Evolutionary conservation across 371 early-diverging fungal species (phyloP), one percentile per base, ranked within the genome.

Genomic region (Dentiscutata heterogama): DNA sequence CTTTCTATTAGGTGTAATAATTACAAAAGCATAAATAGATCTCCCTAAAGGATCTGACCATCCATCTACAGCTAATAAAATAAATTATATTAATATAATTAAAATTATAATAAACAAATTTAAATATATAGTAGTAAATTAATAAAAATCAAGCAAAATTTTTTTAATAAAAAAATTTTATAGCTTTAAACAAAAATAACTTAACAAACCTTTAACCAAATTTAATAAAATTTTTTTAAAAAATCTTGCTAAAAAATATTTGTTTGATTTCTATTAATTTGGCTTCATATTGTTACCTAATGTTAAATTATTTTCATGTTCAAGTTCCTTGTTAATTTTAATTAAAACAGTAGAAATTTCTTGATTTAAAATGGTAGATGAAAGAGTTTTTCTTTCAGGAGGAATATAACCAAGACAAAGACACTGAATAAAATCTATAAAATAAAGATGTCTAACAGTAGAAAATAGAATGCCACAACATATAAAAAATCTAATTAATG

Each of bases 41-140:
- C 8, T 68, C 18, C 68, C 68, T 35, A 68, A 68, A 68, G 18
- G 6, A 35, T 46, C 39, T 0, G 18, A 68, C 42, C 68, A 42
- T 13, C 64, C 68, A 42, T 68, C 68, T 25, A 68, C 22, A n/a
- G 68, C 68, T 68, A 42, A 39, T n/a, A 27, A n/a, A 63, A 27
- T 63, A 63, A 63, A 63, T 22, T 6, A 18, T 67, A 67, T 39
- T 39, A 20, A 67, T 39, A 20, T 18, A 42, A 42, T 35, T 39
- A 8, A 68, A 68, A 39, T 39, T 4, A 39, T 39, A 39, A 42
- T 42, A 16, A 7, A 68, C 7, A 42, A 8, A 39, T 42, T 39
- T 8, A 42, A 25, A 42, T 68, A 39, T 39, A n/a, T n/a, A n/a
- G n/a, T n/a, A n/a, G n/a, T n/a, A n/a, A n/a, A n/a, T n/a, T n/a